A percentile compares a stretch with the other conserved stretches of the same genome.
Evolutionary conservation across 306 rosid species (phyloP).

Genomic region (Luffa acutangula): DNA sequence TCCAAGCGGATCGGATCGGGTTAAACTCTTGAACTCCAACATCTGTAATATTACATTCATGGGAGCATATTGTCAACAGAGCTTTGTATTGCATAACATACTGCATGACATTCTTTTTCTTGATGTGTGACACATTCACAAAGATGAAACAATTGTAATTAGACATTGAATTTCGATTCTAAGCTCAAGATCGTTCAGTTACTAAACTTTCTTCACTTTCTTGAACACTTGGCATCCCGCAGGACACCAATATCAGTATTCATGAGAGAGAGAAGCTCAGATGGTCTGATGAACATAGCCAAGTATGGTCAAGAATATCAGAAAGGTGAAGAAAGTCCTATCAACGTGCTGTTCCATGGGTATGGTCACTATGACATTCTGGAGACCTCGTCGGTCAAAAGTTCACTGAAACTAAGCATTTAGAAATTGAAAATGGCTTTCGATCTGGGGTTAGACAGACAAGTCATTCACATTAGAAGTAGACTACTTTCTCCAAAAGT

Average conservation of each 20-base stretch:
- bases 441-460: constrained; percentile 14
- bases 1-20: neutral
- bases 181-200: neutral
- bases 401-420: constrained; percentile 20
- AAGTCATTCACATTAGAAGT: constrained; percentile 11
- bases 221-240: constrained; percentile 7
- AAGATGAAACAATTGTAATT: neutral
- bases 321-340: constrained; percentile 41
- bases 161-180: neutral
- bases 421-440: constrained; percentile 19
- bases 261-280: constrained; percentile 53
- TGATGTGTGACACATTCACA: neutral
- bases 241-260: constrained; percentile 74
- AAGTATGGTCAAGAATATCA: constrained; percentile 71
- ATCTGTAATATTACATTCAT: neutral
- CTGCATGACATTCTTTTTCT: neutral
- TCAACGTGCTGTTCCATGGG: constrained; percentile 82
- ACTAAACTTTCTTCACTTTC: constrained; percentile 8
- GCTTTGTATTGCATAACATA: neutral
- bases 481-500: constrained; percentile 1
- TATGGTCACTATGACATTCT: constrained; percentile 87
- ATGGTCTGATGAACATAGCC: constrained; percentile 60
- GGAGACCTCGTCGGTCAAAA: constrained; percentile 36
- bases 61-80: neutral
- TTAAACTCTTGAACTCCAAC: neutral